phyloP scores from a whole-genome alignment of 176 grass and related monocot genomes.

The Triticum monococcum region DNA sequence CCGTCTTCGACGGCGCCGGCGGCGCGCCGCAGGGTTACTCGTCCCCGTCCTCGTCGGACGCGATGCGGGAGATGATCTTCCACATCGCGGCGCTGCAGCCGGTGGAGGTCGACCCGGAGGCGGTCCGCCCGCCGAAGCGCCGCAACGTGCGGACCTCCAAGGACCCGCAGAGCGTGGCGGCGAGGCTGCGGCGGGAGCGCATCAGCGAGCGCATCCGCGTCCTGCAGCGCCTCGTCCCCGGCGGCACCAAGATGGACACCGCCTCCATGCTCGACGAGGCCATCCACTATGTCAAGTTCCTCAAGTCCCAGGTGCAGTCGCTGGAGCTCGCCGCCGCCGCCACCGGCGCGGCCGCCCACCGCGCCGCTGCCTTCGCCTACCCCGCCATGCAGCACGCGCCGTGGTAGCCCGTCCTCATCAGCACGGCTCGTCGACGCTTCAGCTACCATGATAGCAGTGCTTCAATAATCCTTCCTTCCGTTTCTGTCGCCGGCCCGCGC shows the following conservation, averaged over 20 bases:
- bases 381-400: constrained; percentile 19
- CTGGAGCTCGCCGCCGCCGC: constrained; percentile 65
- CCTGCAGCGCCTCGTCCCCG: constrained; percentile 88
- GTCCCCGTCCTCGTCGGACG: constrained; percentile 26
- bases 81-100: constrained; percentile 90
- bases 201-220: constrained; percentile 97
- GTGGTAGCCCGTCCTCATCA: constrained; percentile 11
- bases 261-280: constrained; percentile 98
- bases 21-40: neutral
- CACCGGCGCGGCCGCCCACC: neutral
- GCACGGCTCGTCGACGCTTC: neutral
- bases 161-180: constrained; percentile 96
- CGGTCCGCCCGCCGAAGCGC: constrained; percentile 72
- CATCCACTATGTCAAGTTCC: constrained; percentile 97
- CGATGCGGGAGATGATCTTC: constrained; percentile 89
- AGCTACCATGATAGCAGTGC: neutral
- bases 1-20: neutral
- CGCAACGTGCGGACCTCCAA: constrained; percentile 90
- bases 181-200: constrained; percentile 78
- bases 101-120: constrained; percentile 68
- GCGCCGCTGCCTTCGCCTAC: constrained; percentile 32
- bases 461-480: neutral
- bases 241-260: constrained; percentile 98
- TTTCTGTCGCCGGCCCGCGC: neutral
- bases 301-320: constrained; percentile 89